Base-by-base conservation (phyloP, 805 yeast genomes). In the Wickerhamiella dianesei region DNA sequence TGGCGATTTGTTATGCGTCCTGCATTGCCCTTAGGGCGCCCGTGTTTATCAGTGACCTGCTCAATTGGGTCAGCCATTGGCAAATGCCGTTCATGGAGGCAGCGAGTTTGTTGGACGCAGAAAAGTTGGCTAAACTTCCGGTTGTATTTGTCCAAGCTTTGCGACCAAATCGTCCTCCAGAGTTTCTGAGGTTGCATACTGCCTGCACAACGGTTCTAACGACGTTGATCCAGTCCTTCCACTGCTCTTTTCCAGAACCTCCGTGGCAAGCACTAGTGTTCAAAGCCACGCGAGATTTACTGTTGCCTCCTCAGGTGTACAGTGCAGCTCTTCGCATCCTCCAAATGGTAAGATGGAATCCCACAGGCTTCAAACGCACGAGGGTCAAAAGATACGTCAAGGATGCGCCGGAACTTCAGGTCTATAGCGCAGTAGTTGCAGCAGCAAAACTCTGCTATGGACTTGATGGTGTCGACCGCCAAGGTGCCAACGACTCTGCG, bases 281-380 rank as follows among this genome's bases (percentile, higher is more conserved):
- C 46, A 65, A 66, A 47, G 48, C 69, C 1, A 61, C 71, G 3
- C 59, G 67, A 3, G 72, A 73, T 40, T 53, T 73, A 40, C 57
- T 73, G 14, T 52, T 79, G 4, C 75, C 87, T 1, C 67, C 78
- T 2, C 73, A 73, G 37, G 54, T 79, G 2, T 71, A 72, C 21
- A 46, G 58, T 0, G 59, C 69, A 22, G 64, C 68, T 9, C 54
- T 57, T 19, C 59, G 59, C 4, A 43, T 62, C 2, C 49, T 71
- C 3, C 29, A 20, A 3, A n/a, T 21, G 16, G 32, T 25, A 6
- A 6, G 12, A 12, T 25, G 32, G 32, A 25, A 25, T 25, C 32
- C 32, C 12, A 25, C 32, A 6, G 21, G 22, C 17, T 36, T 18
- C 19, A 36, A 18, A n/a, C 39, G 39, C 19, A 21, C 18, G 14